Base-by-base conservation (phyloP, 2,329 filamentous ascomycete species). In the Coniochaeta sp. region DNA sequence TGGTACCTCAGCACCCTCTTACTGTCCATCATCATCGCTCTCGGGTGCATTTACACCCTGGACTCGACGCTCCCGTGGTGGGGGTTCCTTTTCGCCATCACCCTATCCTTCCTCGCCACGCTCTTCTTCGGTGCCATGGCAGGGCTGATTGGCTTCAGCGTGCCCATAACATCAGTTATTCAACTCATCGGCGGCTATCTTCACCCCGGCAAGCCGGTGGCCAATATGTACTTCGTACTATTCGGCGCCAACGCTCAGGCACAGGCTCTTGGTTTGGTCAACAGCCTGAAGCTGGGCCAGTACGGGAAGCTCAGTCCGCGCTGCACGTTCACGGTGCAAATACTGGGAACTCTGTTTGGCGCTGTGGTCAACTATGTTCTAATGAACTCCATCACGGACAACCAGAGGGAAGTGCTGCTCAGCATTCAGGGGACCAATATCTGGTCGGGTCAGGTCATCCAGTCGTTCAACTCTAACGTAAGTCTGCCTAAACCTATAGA, bases 171-270 rank as follows among this genome's bases (percentile, higher is more conserved):
- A 55, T 47, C 43, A 2, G 43, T 47, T 22, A 71, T 75, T 11
- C 78, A 82, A 65, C 77, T 81, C 73, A 66, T 82, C 24, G 79
- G 73, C 3, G 80, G 78, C 22, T 78, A 80, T 36, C 69, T 82
- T 60, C 72, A 76, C 58, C 78, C 73, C 0, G 69, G 72, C 1
- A 69, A 67, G 40, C 75, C 71, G 1, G 63, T 79, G 6, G 74
- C 74, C 9, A 77, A 79, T 61, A 74, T 79, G 69, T 78, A 77
- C 65, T 79, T 79, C 66, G 74, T 70, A 24, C 68, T 71, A 16
- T 74, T 71, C 55, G 70, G 71, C 2, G 70, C 64, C 64, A 73
- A 74, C 60, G 66, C 64, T 6, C 69, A 72, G 31, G 62, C 64
- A 11, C 73, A 75, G 61, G 73, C 69, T 14, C 64, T 70, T 34